A percentile compares a stretch with the other conserved stretches of the same genome.
phyloP scores from a whole-genome alignment of 177 flowering plant genomes.

The Vitis hybrid region DNA sequence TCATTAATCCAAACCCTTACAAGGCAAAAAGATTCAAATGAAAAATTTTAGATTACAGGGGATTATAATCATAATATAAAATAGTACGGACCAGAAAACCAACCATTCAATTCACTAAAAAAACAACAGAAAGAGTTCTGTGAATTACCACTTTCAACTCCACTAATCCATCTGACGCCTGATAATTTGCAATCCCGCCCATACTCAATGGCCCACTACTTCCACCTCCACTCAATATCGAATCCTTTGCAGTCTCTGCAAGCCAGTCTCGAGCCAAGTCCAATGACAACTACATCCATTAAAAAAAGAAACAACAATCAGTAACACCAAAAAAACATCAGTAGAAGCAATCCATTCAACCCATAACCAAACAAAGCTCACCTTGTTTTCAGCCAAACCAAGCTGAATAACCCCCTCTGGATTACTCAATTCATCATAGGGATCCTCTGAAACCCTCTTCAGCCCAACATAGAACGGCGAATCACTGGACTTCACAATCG shows the following conservation, averaged over 20 bases:
- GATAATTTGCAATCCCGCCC: constrained; percentile 68
- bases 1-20: too few relatives aligned
- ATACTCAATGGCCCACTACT: constrained; percentile 45
- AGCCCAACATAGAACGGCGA: constrained; percentile 52
- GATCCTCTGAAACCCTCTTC: constrained; percentile 47
- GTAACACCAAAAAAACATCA: constrained; percentile 1
- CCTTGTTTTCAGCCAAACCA: constrained; percentile 80
- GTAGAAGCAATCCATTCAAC: neutral
- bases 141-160: constrained; percentile 75
- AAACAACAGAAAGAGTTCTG: neutral
- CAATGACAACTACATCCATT: constrained; percentile 57
- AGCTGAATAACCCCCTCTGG: constrained; percentile 89
- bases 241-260: constrained; percentile 41
- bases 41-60: too few relatives aligned
- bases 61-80: neutral
- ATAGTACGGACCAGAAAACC: neutral
- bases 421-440: constrained; percentile 55
- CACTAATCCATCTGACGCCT: constrained; percentile 73
- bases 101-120: neutral
- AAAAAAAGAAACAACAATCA: neutral
- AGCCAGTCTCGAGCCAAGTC: constrained; percentile 84
- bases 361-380: constrained; percentile 16
- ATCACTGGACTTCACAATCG: constrained; percentile 40
- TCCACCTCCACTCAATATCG: constrained; percentile 32
- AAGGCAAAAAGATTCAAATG: too few relatives aligned